Base-by-base conservation (phyloP, 1,284 basidiomycete genomes). In the Coriolopsis trogii region DNA sequence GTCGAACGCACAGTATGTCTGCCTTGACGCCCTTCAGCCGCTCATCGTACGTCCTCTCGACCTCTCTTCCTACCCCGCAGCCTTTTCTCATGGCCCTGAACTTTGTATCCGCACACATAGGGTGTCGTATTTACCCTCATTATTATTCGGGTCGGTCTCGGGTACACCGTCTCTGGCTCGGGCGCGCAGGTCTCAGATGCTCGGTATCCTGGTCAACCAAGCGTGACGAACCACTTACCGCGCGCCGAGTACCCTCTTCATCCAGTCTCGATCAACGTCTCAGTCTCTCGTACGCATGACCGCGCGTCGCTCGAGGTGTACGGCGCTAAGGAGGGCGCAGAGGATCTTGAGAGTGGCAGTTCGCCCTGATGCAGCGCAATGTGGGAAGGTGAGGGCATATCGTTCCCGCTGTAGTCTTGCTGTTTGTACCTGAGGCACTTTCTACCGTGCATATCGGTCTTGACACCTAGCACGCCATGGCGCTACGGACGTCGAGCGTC, bases 51-150 rank as follows among this genome's bases (percentile, higher is more conserved):
- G 56, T 43, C 15, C n/a, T 23, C 20, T 15, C 3, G 12, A 23
- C 6, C 16, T 26, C 10, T 3, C 18, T 20, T 23, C 18, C 20
- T 18, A n/a, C n/a, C 29, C 28, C 6, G 10, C 13, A 6, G 33
- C n/a, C n/a, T n/a, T n/a, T n/a, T n/a, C 15, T 21, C 10, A 4
- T 2, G 23, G 6, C 29, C 21, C 18, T 20, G 23, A n/a, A 30
- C 4, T 29, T 20, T 16, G 25, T 12, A n/a, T 26, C 3, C 29
- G n/a, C n/a, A n/a, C n/a, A n/a, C n/a, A n/a, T 31, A 58, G 56
- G 56, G 56, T 26, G 44, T 52, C 18, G 56, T 58, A 6, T 55
- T 58, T 41, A 55, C 50, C 1, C 47, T 58, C 23, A 58, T 58
- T 24, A 55, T 58, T 41, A 52, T 58, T 29, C 56, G 53, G 8